These are phyloP conservation scores for Botrytis tulipae DNA, from an alignment of 2,329 filamentous ascomycete genomes.

Conservation along the genomic window DNA sequence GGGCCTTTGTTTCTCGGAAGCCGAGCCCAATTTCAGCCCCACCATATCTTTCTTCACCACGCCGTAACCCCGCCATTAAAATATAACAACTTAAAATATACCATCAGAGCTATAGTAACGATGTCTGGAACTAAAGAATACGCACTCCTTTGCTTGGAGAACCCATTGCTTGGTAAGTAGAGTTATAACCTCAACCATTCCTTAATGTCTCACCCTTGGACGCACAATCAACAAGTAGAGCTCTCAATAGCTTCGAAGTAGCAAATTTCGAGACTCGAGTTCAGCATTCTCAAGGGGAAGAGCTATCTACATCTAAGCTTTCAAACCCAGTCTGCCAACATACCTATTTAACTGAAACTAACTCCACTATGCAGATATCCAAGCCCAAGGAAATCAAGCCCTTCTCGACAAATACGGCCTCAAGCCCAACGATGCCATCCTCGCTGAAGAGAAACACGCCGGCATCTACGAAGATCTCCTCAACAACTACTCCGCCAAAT, in stretches of 20 bases:
- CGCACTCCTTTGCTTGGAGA: conserved; percentile 90
- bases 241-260: neutral
- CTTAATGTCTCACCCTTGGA: neutral
- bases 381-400: conserved; percentile 76
- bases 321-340: neutral
- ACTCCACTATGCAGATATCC: conserved; percentile 67
- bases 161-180: conserved; percentile 85
- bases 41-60: conserved; percentile 23
- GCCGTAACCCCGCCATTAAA: conserved; percentile 22
- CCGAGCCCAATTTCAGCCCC: conserved; percentile 28
- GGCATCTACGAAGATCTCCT: conserved; percentile 91
- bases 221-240: neutral
- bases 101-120: conserved; percentile 21
- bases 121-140: conserved; percentile 81
- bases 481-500: conserved; percentile 86
- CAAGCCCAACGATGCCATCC: conserved; percentile 96
- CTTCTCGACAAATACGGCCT: conserved; percentile 90
- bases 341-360: conserved; percentile 10
- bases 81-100: conserved; percentile 22
- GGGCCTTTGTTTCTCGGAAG: conserved; percentile 8
- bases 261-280: neutral
- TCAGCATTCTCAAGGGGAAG: neutral
- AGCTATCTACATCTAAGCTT: neutral
- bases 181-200: neutral
- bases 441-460: conserved; percentile 88